phyloP scores from a whole-genome alignment of 352 stramenopile genomes.

The Phytopythium oedochilum region DNA sequence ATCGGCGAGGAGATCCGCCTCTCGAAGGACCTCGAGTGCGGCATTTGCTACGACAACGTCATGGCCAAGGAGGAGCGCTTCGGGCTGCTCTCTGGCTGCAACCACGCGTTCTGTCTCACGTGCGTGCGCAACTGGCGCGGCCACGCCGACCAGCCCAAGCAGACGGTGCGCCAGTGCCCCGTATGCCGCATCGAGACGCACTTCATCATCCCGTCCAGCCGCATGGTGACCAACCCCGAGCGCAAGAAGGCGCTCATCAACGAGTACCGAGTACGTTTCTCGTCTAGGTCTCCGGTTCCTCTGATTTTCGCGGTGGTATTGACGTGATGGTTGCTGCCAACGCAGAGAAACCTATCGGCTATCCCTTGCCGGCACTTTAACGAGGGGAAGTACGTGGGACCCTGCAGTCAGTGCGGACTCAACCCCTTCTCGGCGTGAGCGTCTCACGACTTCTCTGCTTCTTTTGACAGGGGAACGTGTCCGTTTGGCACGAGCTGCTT shows the following conservation, averaged over 20 bases:
- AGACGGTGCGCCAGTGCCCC: slow-evolving; percentile 74
- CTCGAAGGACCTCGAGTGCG: slow-evolving; percentile 73
- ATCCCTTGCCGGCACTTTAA: slow-evolving; percentile 86
- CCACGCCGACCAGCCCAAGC: slow-evolving; percentile 58
- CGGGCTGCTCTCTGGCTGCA: slow-evolving; percentile 75
- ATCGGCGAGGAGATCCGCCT: slow-evolving; percentile 60
- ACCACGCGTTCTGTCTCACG: slow-evolving; percentile 77
- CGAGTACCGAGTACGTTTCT: slow-evolving; percentile 52
- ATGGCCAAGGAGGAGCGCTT: slow-evolving; percentile 75
- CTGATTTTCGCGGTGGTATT: neutral
- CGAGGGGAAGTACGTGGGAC: slow-evolving; percentile 47
- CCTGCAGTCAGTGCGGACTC: neutral
- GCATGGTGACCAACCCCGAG: slow-evolving; percentile 60
- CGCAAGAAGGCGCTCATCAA: slow-evolving; percentile 68
- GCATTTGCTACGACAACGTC: slow-evolving; percentile 84
- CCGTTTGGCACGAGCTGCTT: slow-evolving; percentile 87
- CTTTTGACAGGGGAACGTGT: slow-evolving; percentile 47
- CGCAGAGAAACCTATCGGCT: slow-evolving; percentile 54
- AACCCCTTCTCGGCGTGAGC: neutral
- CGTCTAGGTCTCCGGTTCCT: neutral
- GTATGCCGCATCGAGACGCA: slow-evolving; percentile 74
- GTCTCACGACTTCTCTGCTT: neutral
- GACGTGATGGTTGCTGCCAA: neutral
- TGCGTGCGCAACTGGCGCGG: slow-evolving; percentile 80
- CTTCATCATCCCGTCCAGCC: slow-evolving; percentile 82